Conservation (phyloP, 805 yeast species). For the Candida silvicultrix region DNA sequence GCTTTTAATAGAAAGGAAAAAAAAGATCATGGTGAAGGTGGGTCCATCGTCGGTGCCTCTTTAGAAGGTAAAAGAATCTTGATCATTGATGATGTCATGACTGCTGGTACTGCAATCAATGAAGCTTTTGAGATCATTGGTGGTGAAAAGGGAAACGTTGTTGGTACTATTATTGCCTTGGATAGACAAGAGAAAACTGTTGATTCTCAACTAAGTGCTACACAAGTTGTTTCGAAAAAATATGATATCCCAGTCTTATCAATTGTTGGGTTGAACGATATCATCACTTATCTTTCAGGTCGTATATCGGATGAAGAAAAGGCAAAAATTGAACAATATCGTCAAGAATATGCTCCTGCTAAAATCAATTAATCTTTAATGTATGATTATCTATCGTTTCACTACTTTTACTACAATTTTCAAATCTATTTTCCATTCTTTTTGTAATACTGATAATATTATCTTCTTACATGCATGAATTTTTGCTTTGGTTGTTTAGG, state of each 20-base stretch:
- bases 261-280: slow-evolving; percentile 72
- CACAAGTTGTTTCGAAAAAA: slow-evolving; percentile 66
- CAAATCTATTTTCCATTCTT: too few relatives aligned
- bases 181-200: slow-evolving; percentile 90
- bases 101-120: slow-evolving; percentile 97
- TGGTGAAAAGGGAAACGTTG: slow-evolving; percentile 63
- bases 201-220: slow-evolving; percentile 65
- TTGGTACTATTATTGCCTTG: slow-evolving; percentile 83
- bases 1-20: slow-evolving; percentile 94
- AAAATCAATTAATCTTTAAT: background rate
- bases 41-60: slow-evolving; percentile 81
- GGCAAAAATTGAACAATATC: slow-evolving; percentile 51
- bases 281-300: slow-evolving; percentile 54
- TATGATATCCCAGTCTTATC: slow-evolving; percentile 79
- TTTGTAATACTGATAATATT: background rate
- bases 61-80: slow-evolving; percentile 67
- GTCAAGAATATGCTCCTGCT: slow-evolving; percentile 27
- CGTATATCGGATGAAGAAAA: slow-evolving; percentile 54
- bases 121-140: slow-evolving; percentile 83
- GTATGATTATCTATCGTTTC: too few relatives aligned
- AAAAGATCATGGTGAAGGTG: slow-evolving; percentile 99
- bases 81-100: slow-evolving; percentile 95
- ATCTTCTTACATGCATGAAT: slow-evolving; percentile 56
- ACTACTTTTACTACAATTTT: too few relatives aligned
- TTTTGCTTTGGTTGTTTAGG: slow-evolving; percentile 43